phyloP scores from a whole-genome alignment of 73 alveolate species.

The Symbiodinium natans region DNA sequence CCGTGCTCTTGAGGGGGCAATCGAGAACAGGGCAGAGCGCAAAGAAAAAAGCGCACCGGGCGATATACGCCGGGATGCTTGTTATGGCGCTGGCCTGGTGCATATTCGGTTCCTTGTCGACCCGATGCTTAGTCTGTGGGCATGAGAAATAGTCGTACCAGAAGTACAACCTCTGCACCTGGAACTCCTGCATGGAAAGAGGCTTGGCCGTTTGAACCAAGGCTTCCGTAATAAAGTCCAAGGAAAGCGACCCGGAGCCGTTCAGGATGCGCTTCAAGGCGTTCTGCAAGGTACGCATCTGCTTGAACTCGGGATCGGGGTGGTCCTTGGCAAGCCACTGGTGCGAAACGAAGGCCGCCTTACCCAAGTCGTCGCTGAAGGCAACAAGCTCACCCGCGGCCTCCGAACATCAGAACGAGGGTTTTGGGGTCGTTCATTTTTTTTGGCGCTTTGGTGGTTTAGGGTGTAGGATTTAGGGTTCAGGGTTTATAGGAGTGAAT shows the following conservation, averaged over 20 bases:
- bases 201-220: neutral
- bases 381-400: slow-evolving; percentile 13
- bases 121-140: neutral
- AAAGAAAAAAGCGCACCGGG: too few species aligned
- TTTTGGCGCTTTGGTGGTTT: too few species aligned
- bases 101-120: neutral
- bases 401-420: too few species aligned
- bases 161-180: neutral
- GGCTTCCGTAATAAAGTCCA: neutral
- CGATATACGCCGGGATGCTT: too few species aligned
- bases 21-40: too few species aligned
- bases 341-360: slow-evolving; percentile 46
- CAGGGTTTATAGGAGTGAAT: too few species aligned
- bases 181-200: neutral
- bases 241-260: neutral
- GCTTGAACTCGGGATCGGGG: slow-evolving; percentile 38
- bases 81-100: neutral
- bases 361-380: slow-evolving; percentile 4
- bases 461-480: too few species aligned
- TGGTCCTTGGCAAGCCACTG: slow-evolving; percentile 30
- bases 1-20: too few species aligned
- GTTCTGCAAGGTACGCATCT: slow-evolving; percentile 17
- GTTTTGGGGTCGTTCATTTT: too few species aligned
- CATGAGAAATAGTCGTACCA: slow-evolving; percentile 48
- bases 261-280: neutral